Base-by-base conservation (phyloP, 2,329 filamentous ascomycete genomes). In the Trichoderma pleuroti region DNA sequence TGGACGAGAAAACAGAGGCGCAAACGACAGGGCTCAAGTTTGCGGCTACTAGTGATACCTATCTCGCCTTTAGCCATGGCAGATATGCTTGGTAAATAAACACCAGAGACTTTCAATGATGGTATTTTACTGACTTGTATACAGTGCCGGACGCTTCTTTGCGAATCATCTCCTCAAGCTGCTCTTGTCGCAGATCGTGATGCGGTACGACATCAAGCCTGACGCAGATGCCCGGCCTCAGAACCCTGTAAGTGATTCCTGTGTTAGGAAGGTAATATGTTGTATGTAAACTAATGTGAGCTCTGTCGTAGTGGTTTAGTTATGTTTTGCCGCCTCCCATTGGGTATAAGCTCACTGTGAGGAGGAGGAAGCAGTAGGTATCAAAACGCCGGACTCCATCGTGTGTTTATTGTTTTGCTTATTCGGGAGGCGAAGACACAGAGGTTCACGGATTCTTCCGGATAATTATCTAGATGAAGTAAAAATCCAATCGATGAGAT, bases 111-210 rank as follows among this genome's bases (percentile, higher is more conserved):
- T 11, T 14, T 56, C 18, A 39, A 7, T 8, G 34, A n/a, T 24
- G 2, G 30, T 42, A n/a, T 42, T 42, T 54, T 36, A 49, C 62
- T 65, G 32, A 65, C 28, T 54, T 26, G 12, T n/a, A 21, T 14
- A 52, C 10, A 65, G 62, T 32, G 62, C 49, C 26, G 62, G 62
- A 4, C 62, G 62, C 5, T 65, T 65, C 21, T 65, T 65, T n/a
- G 62, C 62, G 30, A 65, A 65, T 14, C 62, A 65, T 14, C 21
- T 65, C 8, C 62, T 65, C 62, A 65, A 65, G 46, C 21, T 65
- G 46, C 46, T 65, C 30, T n/a, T 65, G 11, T 65, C 62, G 5
- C 62, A 65, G 30, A 65, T 65, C 5, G 24, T 54, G 46, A 30
- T 65, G 21, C 62, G 62, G 6, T 65, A 65, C 26, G 62, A 65